Evolutionary conservation across 164 flowering plant genomes (phyloP).

Genomic region (Kingdonia uniflora): DNA sequence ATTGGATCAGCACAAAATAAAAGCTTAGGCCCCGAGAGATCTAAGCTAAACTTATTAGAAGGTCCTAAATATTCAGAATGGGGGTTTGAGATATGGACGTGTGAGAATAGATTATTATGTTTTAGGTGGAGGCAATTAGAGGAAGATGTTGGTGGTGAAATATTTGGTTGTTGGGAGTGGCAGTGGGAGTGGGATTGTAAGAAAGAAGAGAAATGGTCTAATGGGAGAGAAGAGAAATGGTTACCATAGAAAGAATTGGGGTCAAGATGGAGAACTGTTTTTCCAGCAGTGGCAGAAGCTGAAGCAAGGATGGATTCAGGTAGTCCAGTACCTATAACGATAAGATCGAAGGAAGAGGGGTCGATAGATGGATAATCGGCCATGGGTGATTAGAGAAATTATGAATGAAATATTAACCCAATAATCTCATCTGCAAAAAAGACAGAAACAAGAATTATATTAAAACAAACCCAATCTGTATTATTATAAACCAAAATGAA

Average conservation of each 20-base stretch:
- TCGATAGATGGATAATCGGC: conserved; percentile 47
- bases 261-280: conserved; percentile 88
- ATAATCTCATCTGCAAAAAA: too few species aligned
- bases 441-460: too few species aligned
- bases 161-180: conserved; percentile 17
- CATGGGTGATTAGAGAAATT: too few species aligned
- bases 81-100: conserved; percentile 28
- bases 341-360: conserved; percentile 60
- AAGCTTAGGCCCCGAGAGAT: conserved; percentile 72
- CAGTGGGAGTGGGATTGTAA: conserved; percentile 40
- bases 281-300: conserved; percentile 60
- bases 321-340: conserved; percentile 72
- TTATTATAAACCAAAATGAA: too few species aligned
- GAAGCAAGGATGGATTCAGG: conserved; percentile 73
- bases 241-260: conserved; percentile 71
- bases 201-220: conserved; percentile 34
- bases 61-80: conserved; percentile 17
- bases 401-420: too few species aligned
- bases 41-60: conserved; percentile 49
- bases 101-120: conserved; percentile 32
- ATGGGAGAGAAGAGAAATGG: conserved; percentile 58
- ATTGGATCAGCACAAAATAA: conserved; percentile 62
- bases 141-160: background rate
- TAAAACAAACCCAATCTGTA: too few species aligned
- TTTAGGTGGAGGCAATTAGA: conserved; percentile 14